These are phyloP conservation scores for Triticum aestivum DNA, from an alignment of 176 grass and related monocot genomes.

Conservation along the genomic window IWGSC_CS_RefSeq_v2.1 NC_057797.1:778983190-778983689, in stretches of 20 bases:
- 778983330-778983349: neutral
- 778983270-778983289: constrained; percentile 97
- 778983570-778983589: constrained; percentile 74
- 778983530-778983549: constrained; percentile 14
- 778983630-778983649: neutral
- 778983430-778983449: constrained; percentile 97
- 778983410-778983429: constrained; percentile 98
- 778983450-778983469: constrained; percentile 55
- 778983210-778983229: constrained; percentile 90
- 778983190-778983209: constrained; percentile 89
- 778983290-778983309: constrained; percentile 84
- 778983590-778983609: constrained; percentile 86
- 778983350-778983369: neutral
- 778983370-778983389: neutral
- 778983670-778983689: neutral
- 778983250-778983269: constrained; percentile 95
- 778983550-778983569: constrained; percentile 66
- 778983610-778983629: constrained; percentile 91
- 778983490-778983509: neutral
- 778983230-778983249: constrained; percentile 96
- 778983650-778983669: neutral
- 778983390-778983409: constrained; percentile 67
- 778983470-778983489: constrained; percentile 21
- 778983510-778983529: constrained; percentile 3
- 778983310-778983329: constrained; percentile 85